Base-by-base conservation (phyloP, 2,329 filamentous ascomycete species). In the Alternaria conjuncta region DNA sequence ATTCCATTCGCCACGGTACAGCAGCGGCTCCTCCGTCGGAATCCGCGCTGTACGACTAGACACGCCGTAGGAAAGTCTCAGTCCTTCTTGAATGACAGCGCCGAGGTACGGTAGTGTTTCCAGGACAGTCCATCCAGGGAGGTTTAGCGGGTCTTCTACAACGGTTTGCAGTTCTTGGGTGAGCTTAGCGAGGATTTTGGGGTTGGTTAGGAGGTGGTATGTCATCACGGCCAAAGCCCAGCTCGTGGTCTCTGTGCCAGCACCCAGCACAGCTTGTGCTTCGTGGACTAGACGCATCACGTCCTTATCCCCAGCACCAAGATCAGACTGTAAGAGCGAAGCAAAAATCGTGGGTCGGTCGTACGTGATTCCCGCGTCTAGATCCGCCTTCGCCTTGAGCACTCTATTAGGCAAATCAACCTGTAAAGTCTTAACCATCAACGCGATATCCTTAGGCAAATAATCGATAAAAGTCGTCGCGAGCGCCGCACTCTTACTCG, bases 221-320 rank as follows among this genome's bases (percentile, higher is more conserved):
- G 72, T 75, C 13, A 74, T 71, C 3, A 71, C 70, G 21, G 68
- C 53, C 54, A 75, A 50, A 21, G 70, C 69, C 70, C 74, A 74
- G 11, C 75, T 72, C 6, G 75, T 79, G 3, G 77, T 80, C 23
- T 78, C 75, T 20, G 77, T 79, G 9, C 76, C 78, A 3, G 78
- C 78, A 30, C 75, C 78, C 11, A 79, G 60, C 2, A 79, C 67
- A 8, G 69, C 75, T 25, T 72, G 65, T 10, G 70, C 76, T 63
- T 80, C 78, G 41, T 78, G 76, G 1, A 70, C 65, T 6, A 80
- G 58, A 13, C 77, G 71, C n/a, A 71, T 67, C 13, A 65, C 63
- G 20, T 67, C 68, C 30, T 74, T 73, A 2, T 73, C 70, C n/a
- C 65, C 44, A 2, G 64, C 30, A 6, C 64, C 59, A 25, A 70